These are phyloP conservation scores for Alliaria petiolata DNA, from an alignment of 345 rosid genomes.

Conservation along the genomic window DNA sequence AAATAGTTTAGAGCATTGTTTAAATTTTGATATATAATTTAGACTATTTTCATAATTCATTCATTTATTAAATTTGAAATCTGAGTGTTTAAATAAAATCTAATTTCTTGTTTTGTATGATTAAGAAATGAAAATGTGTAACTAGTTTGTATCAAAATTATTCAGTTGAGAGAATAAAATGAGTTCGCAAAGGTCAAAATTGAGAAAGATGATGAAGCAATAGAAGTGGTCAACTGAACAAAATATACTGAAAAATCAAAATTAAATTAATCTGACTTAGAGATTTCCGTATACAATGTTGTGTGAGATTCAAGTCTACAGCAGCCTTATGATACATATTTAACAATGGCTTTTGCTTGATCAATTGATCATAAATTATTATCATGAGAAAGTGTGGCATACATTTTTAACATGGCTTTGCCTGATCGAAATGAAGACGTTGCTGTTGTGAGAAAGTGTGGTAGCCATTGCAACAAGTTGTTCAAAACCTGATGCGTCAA, in stretches of 20 bases:
- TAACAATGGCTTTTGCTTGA: not conserved
- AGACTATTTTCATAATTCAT: too few relatives aligned
- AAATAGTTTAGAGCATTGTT: too few relatives aligned
- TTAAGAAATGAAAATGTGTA: too few relatives aligned
- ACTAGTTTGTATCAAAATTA: too few relatives aligned
- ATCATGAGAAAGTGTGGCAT: not conserved
- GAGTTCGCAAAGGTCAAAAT: too few relatives aligned
- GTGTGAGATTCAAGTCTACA: not conserved
- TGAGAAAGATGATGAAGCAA: too few relatives aligned
- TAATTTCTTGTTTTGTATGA: too few relatives aligned
- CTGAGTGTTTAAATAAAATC: too few relatives aligned
- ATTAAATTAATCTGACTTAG: not conserved
- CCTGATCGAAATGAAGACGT: constrained; percentile 18
- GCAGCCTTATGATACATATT: not conserved
- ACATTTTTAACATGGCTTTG: constrained; percentile 13
- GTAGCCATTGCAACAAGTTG: constrained; percentile 27
- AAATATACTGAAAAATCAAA: not conserved
- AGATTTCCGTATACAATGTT: not conserved
- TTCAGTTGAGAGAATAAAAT: too few relatives aligned
- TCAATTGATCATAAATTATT: not conserved
- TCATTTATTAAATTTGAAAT: too few relatives aligned
- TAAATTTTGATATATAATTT: too few relatives aligned
- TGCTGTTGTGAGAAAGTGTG: constrained; percentile 10
- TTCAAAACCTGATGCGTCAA: constrained; percentile 27
- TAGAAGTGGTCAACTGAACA: not conserved